Percentiles rank a stretch among this genome's conserved stretches.
Evolutionary conservation across 768 basidiomycete genomes (phyloP).

Genomic region (Imleria badia): DNA sequence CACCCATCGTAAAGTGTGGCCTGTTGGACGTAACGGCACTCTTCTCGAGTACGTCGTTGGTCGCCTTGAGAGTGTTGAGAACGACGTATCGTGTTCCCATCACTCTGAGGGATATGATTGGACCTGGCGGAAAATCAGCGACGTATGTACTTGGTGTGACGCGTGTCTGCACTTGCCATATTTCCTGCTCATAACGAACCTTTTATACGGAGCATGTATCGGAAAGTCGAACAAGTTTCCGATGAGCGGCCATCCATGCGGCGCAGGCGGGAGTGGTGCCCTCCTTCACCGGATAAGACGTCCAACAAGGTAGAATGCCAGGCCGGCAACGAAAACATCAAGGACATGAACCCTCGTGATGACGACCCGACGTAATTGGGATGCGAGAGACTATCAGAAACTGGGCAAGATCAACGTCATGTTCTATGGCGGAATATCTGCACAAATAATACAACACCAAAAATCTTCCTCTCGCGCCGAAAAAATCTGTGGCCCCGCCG

Average conservation of each 20-base stretch:
- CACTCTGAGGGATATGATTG: constrained; percentile 16
- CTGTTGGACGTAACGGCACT: constrained; percentile 4
- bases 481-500: no score
- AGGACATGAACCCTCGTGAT: background rate
- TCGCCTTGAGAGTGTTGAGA: constrained; percentile 44
- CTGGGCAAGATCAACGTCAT: background rate
- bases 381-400: background rate
- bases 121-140: constrained; percentile 17
- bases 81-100: constrained; percentile 48
- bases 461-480: no score
- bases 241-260: constrained; percentile 37
- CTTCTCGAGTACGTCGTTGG: constrained; percentile 12
- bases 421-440: no score
- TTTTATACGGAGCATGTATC: constrained; percentile 47
- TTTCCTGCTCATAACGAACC: constrained; percentile 39
- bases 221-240: constrained; percentile 60
- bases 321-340: constrained; percentile 10
- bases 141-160: background rate
- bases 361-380: no score
- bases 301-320: constrained; percentile 1
- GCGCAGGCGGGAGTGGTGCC: constrained; percentile 10
- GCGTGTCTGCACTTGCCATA: constrained; percentile 39
- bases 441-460: no score
- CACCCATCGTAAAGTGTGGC: constrained; percentile 8
- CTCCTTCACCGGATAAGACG: background rate